Evolutionary conservation across 2,329 filamentous ascomycete species (phyloP).

Genomic region (Venturia pyrina): DNA sequence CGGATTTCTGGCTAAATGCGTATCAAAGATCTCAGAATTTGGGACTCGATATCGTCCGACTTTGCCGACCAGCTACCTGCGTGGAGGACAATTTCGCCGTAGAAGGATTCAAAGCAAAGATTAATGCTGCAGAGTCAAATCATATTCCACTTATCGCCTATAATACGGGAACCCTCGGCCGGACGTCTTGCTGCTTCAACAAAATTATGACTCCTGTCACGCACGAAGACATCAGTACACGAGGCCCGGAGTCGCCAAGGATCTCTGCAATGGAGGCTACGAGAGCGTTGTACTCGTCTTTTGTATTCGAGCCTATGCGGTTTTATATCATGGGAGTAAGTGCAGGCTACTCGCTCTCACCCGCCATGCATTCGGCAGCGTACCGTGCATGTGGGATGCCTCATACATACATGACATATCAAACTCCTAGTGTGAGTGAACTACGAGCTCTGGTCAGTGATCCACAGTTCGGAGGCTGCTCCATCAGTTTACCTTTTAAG

Average conservation of each 20-base stretch:
- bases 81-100: constrained; percentile 56
- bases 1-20: constrained; percentile 43
- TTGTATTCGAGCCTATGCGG: constrained; percentile 58
- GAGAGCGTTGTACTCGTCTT: constrained; percentile 54
- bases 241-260: constrained; percentile 13
- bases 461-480: constrained; percentile 60
- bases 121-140: constrained; percentile 33
- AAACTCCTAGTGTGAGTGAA: constrained; percentile 51
- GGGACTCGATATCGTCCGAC: constrained; percentile 52
- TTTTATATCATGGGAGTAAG: constrained; percentile 67
- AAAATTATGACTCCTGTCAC: constrained; percentile 52
- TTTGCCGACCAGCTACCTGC: constrained; percentile 47
- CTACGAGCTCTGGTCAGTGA: constrained; percentile 56
- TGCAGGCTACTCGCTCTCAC: constrained; percentile 62
- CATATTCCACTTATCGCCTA: constrained; percentile 50
- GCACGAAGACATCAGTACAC: constrained; percentile 26
- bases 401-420: constrained; percentile 56
- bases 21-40: constrained; percentile 49
- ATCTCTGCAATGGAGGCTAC: constrained; percentile 47
- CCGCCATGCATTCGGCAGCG: constrained; percentile 67
- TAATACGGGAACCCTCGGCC: constrained; percentile 53
- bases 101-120: constrained; percentile 42
- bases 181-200: constrained; percentile 58
- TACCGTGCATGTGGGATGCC: constrained; percentile 57
- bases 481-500: constrained; percentile 64